Conservation (phyloP, 768 basidiomycete species). For the Russula earlei region DNA sequence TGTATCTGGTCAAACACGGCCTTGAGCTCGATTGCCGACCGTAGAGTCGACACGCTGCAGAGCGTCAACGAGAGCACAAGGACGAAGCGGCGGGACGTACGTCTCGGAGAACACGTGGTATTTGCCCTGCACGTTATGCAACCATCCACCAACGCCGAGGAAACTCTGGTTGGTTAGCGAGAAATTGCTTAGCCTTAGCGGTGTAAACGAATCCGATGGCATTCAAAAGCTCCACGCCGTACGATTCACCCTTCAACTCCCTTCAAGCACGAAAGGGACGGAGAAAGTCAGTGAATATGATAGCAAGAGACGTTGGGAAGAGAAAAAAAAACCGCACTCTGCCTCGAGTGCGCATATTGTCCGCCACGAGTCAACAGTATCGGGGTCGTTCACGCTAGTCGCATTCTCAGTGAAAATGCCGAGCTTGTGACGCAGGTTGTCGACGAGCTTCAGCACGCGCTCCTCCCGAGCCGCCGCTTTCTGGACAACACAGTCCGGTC, state of each 20-base stretch:
- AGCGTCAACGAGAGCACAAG: not conserved
- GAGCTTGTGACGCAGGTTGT: constrained; percentile 72
- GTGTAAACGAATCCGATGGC: constrained; percentile 80
- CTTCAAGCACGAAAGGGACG: constrained; percentile 28
- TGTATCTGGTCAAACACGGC: constrained; percentile 86
- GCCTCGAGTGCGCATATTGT: constrained; percentile 76
- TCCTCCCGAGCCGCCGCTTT: constrained; percentile 74
- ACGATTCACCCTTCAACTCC: constrained; percentile 77
- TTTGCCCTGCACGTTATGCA: constrained; percentile 87
- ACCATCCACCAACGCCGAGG: constrained; percentile 84
- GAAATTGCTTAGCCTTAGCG: constrained; percentile 74
- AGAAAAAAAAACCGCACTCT: constrained; percentile 43
- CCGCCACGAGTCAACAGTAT: constrained; percentile 63
- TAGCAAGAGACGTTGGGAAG: not conserved
- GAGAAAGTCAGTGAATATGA: not conserved
- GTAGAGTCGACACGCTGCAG: constrained; percentile 68
- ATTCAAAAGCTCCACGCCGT: constrained; percentile 78
- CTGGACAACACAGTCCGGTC: constrained; percentile 30
- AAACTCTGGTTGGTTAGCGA: constrained; percentile 61
- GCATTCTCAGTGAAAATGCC: constrained; percentile 85
- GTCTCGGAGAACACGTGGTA: constrained; percentile 93
- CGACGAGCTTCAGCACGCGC: constrained; percentile 65
- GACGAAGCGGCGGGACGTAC: constrained; percentile 33
- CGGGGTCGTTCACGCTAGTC: constrained; percentile 52
- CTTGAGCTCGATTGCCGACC: constrained; percentile 84